Base-by-base conservation (phyloP, 306 rosid genomes). In the Vigna trinervia region DNA sequence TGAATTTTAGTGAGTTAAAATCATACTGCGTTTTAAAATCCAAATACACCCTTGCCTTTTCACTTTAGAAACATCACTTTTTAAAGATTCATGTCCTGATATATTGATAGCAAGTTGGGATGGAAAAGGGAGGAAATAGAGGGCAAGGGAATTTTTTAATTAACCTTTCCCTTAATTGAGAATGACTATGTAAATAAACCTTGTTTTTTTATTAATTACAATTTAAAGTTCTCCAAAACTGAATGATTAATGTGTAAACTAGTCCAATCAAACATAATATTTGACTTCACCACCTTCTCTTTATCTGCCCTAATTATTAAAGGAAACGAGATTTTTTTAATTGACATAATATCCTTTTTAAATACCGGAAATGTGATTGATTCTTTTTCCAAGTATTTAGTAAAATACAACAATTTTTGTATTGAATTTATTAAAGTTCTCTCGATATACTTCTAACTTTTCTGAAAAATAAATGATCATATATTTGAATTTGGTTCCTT, bases 101-200 rank as follows among this genome's bases (percentile, higher is more conserved):
- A 28, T 54, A 20, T 9, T 7, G 48, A 7, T 62, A 54, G 54
- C 57, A 79, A 50, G 48, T 41, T 74, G 5, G 32, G 67, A 23
- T 62, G 78, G 54, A 69, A 43, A 62, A 61, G 63, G 78, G 48
- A 30, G 57, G 63, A 58, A 64, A 69, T n/a, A 65, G 48, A 69
- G 75, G 58, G 73, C 32, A 51, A 45, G 74, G 75, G 61, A 45
- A 51, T 15, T 8, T 76, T 82, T 76, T 71, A 34, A 34, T 41
- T 20, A 63, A 32, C 85, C 71, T 63, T 71, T 47, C 80, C 68
- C 77, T 62, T 63, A 47, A 6, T 59, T 67, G 26, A 75, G 77
- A 41, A 54, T 56, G 30, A 13, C 46, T 12, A 46, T 51, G 79
- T 47, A 77, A 64, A 63, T 39, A 69, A 46, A 19, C 63, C 57